These are phyloP conservation scores for Hortiboletus rubellus DNA, from an alignment of 1,284 basidiomycete genomes.

Conservation along the genomic window DNA sequence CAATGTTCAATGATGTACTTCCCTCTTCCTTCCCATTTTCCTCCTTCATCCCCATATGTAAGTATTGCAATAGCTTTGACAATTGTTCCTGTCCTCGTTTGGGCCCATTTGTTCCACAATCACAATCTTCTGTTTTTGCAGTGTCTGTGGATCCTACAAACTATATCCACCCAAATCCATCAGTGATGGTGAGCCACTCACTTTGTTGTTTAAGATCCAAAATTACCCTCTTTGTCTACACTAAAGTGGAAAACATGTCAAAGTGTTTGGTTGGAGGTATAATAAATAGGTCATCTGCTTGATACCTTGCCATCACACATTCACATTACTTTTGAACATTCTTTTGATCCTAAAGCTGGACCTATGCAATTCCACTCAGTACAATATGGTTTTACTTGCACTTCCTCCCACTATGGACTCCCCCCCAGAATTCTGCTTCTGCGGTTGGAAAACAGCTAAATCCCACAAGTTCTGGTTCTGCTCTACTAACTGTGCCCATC, in stretches of 20 bases:
- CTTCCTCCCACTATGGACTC: slow-evolving; percentile 15
- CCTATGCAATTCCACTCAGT: neutral
- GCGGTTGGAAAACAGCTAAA: slow-evolving; percentile 22
- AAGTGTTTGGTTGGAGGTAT: slow-evolving; percentile 1
- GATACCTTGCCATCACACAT: neutral
- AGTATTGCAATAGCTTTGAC: neutral
- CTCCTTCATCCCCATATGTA: neutral
- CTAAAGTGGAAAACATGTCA: slow-evolving; percentile 1
- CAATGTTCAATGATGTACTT: neutral
- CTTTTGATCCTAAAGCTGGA: neutral
- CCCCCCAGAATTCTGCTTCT: slow-evolving; percentile 23
- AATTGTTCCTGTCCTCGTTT: slow-evolving; percentile 5
- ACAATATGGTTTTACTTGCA: neutral
- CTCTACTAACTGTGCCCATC: slow-evolving; percentile 29
- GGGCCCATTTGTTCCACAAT: slow-evolving; percentile 11
- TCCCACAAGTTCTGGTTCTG: slow-evolving; percentile 34
- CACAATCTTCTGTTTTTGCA: neutral
- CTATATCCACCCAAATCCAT: neutral
- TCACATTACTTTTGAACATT: neutral
- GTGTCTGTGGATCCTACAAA: slow-evolving; percentile 5
- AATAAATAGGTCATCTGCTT: slow-evolving; percentile 14
- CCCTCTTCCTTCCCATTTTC: neutral
- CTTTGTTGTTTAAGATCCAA: slow-evolving; percentile 14
- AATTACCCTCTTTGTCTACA: neutral
- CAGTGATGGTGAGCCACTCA: neutral